Conservation (phyloP, 805 yeast species). For the Huiozyma naganishii region DNA sequence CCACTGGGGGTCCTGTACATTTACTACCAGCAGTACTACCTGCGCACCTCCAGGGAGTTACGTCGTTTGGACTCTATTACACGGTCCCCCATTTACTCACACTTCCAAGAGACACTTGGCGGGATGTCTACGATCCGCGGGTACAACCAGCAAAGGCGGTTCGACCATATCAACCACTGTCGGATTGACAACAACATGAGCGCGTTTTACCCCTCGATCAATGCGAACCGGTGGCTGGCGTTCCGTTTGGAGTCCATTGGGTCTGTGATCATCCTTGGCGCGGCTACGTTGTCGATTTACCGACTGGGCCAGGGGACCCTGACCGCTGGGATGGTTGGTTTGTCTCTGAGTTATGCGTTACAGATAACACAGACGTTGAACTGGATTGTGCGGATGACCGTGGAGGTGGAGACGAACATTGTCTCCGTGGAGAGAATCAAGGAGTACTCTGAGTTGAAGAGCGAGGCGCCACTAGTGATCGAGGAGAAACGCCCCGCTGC, state of each 20-base stretch:
- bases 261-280: conserved; percentile 72
- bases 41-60: conserved; percentile 70
- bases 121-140: conserved; percentile 74
- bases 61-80: conserved; percentile 75
- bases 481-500: conserved; percentile 56
- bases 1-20: conserved; percentile 61
- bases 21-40: conserved; percentile 66
- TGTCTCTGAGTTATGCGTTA: conserved; percentile 85
- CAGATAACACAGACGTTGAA: conserved; percentile 88
- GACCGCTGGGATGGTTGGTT: conserved; percentile 87
- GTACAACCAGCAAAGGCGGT: conserved; percentile 54
- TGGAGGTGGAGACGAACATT: conserved; percentile 93
- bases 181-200: conserved; percentile 80
- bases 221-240: conserved; percentile 96
- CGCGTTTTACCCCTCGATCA: conserved; percentile 85
- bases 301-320: conserved; percentile 58
- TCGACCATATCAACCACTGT: conserved; percentile 50
- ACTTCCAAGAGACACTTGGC: conserved; percentile 70
- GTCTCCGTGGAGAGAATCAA: conserved; percentile 92
- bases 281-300: conserved; percentile 73
- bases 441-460: conserved; percentile 66
- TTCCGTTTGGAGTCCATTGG: conserved; percentile 89
- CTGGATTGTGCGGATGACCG: conserved; percentile 98
- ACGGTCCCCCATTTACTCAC: conserved; percentile 71
- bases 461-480: conserved; percentile 77